Conservation (phyloP, 179 eudicot species). For the Patellifolia procumbens region DNA sequence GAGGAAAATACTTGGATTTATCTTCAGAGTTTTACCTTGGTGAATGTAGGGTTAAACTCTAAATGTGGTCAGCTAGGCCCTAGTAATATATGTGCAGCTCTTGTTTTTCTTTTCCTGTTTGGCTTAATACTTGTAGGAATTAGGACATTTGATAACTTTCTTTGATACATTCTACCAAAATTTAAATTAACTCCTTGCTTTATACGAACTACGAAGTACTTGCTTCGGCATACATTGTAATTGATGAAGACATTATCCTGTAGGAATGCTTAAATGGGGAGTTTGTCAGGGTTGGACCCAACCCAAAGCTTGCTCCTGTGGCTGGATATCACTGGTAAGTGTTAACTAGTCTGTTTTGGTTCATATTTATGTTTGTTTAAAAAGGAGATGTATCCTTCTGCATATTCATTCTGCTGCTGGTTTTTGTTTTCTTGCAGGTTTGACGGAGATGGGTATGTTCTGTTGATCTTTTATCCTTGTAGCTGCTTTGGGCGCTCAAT, state of each 20-base stretch:
- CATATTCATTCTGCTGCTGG: constrained; percentile 12
- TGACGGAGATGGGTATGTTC: constrained; percentile 96
- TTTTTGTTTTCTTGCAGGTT: constrained; percentile 64
- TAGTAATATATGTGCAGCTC: background rate
- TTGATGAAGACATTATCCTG: background rate
- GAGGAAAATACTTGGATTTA: background rate
- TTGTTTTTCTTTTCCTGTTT: background rate
- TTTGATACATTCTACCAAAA: background rate
- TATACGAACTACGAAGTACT: background rate
- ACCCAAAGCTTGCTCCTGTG: constrained; percentile 84
- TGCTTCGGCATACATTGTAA: background rate
- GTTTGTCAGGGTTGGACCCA: constrained; percentile 95
- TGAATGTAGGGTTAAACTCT: background rate
- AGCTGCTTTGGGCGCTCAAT: background rate
- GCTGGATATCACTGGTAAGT: constrained; percentile 97
- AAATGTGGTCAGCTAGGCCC: background rate
- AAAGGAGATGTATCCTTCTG: background rate
- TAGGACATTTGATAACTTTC: too few species aligned
- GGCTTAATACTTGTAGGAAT: too few species aligned
- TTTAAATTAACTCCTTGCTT: background rate
- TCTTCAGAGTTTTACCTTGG: background rate
- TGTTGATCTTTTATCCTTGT: constrained; percentile 12
- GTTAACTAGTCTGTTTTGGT: background rate
- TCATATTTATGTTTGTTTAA: background rate
- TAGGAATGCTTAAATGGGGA: constrained; percentile 98